Base-by-base conservation (phyloP, 2,329 filamentous ascomycete species). In the Fusarium sp. region DNA sequence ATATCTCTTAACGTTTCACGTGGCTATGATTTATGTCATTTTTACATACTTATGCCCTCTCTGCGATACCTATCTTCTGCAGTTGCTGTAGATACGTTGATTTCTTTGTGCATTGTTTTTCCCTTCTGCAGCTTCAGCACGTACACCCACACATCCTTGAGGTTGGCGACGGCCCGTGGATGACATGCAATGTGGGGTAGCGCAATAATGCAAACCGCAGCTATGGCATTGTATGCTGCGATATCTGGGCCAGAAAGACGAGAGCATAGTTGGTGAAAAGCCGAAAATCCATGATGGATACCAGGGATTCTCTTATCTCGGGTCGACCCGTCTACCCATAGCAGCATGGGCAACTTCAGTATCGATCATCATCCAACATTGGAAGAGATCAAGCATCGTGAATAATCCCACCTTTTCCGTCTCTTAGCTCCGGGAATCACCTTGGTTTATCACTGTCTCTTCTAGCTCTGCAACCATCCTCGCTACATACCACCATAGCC, bases 261-360 rank as follows among this genome's bases (percentile, higher is more conserved):
- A 49, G 34, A 46, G 24, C 45, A 38, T 41, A 31, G 22, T 26
- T 47, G 32, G 35, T 36, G 35, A 43, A 43, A n/a, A 47, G 39
- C 35, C 43, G 42, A 47, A 25, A 48, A 22, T 32, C 35, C 51
- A 40, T 55, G 34, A 42, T n/a, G 34, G 31, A 41, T 29, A 58
- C 47, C 26, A 36, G 26, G 40, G 47, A 47, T 46, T 19, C 36
- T 26, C 47, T 54, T 36, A 50, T 45, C 47, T 50, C 57, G 61
- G 61, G 52, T 61, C 57, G 47, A 65, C 53, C 61, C 53, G 57
- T 63, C 40, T 41, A 58, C 47, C 38, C 45, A 50, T 39, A 35
- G 38, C 35, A 34, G 39, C 40, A 46, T 53, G 24, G 36, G 28
- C 38, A 28, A 48, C 38, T 35, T 35, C 24, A 25, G 40, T 47